phyloP scores from a whole-genome alignment of 2,329 filamentous ascomycete genomes.

The Apiospora rasikravindrae region DNA sequence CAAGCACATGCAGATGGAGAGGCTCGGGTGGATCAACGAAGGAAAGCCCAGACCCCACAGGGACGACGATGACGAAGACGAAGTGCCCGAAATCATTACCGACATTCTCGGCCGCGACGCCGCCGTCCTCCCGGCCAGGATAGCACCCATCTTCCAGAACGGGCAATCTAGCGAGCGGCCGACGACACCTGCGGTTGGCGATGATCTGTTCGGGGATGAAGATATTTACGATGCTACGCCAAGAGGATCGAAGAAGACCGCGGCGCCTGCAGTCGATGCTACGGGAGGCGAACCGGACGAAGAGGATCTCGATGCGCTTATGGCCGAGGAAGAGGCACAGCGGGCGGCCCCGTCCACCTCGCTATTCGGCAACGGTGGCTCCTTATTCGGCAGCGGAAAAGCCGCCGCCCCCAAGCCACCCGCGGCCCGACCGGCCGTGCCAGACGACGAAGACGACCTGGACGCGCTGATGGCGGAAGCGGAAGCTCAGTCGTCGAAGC shows the following conservation, averaged over 20 bases:
- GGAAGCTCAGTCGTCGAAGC: constrained; percentile 44
- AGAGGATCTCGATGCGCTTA: constrained; percentile 38
- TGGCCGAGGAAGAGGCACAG: constrained; percentile 28
- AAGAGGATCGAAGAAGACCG: constrained; percentile 28
- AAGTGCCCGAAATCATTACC: constrained; percentile 29
- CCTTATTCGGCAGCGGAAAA: not conserved
- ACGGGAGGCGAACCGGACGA: constrained; percentile 44
- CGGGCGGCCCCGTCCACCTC: constrained; percentile 24
- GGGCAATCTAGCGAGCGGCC: constrained; percentile 33
- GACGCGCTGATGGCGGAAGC: constrained; percentile 45
- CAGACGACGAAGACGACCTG: constrained; percentile 33
- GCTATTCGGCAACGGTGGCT: constrained; percentile 30
- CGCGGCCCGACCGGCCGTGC: constrained; percentile 37
- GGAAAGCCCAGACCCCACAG: constrained; percentile 56
- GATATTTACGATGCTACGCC: constrained; percentile 64
- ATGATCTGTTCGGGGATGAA: constrained; percentile 49
- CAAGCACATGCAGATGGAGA: constrained; percentile 74
- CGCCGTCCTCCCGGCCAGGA: constrained; percentile 37
- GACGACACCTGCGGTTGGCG: constrained; percentile 38
- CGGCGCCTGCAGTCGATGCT: constrained; percentile 29
- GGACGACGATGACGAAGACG: constrained; percentile 40
- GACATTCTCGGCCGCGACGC: constrained; percentile 35
- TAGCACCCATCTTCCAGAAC: constrained; percentile 47
- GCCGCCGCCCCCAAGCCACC: not conserved
- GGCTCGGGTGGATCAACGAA: constrained; percentile 86